Evolutionary conservation across 2,329 filamentous ascomycete genomes (phyloP).

Genomic region (Xylariales sp.): DNA sequence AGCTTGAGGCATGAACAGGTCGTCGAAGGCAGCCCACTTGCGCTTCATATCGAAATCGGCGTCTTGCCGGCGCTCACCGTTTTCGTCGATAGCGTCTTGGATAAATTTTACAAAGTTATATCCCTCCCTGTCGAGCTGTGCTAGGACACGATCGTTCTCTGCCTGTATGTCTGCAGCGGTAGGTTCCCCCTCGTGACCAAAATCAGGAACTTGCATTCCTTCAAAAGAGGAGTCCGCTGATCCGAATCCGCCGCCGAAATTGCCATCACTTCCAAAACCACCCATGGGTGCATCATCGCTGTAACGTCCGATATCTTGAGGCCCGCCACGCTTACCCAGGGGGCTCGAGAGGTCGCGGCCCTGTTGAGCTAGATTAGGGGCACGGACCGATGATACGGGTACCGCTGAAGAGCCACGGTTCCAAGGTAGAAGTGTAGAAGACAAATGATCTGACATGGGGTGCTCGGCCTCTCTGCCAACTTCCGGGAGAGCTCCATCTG

Average conservation of each 20-base stretch:
- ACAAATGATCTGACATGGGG: conserved; percentile 74
- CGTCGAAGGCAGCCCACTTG: conserved; percentile 72
- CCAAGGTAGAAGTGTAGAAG: conserved; percentile 63
- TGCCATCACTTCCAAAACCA: conserved; percentile 52
- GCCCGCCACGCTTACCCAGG: conserved; percentile 52
- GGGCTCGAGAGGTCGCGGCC: conserved; percentile 57
- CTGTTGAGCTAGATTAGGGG: conserved; percentile 54
- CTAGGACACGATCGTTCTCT: conserved; percentile 40
- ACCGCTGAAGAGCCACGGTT: conserved; percentile 61
- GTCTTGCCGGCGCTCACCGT: conserved; percentile 47
- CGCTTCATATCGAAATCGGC: conserved; percentile 49
- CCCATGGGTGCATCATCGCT: conserved; percentile 56
- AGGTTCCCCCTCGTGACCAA: conserved; percentile 3
- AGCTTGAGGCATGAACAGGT: conserved; percentile 70
- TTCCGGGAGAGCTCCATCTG: conserved; percentile 42
- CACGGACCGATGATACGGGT: conserved; percentile 60
- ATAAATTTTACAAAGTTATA: conserved; percentile 60
- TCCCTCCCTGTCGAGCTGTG: conserved; percentile 57
- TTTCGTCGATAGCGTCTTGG: conserved; percentile 50
- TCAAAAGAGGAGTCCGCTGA: conserved; percentile 51
- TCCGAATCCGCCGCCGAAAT: conserved; percentile 45
- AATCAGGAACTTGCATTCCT: conserved; percentile 38
- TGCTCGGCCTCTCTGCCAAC: conserved; percentile 66
- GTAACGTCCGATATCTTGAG: conserved; percentile 58
- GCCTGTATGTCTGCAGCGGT: conserved; percentile 33